phyloP scores from a whole-genome alignment of 1,284 basidiomycete genomes.

The Apiotrichum laibachii region DNA sequence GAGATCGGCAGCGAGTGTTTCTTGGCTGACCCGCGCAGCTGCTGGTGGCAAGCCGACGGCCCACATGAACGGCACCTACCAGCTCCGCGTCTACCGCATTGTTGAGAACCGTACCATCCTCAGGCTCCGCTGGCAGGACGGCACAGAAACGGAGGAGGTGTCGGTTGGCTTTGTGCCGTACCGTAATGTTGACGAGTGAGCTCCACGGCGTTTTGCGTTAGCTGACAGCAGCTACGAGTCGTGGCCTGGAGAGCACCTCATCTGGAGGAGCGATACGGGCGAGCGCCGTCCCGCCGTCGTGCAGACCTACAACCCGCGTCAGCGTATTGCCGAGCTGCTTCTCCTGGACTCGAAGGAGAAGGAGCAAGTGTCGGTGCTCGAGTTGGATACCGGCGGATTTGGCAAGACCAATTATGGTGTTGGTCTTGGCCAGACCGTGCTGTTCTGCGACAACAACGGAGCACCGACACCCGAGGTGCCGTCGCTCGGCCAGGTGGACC shows the following conservation, averaged over 20 bases:
- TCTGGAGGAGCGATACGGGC: constrained; percentile 75
- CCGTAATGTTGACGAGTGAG: constrained; percentile 55
- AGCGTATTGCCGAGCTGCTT: constrained; percentile 62
- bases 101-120: constrained; percentile 67
- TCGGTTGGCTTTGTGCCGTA: constrained; percentile 74
- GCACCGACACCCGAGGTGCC: constrained; percentile 38
- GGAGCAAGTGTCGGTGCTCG: constrained; percentile 76
- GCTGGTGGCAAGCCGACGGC: constrained; percentile 24
- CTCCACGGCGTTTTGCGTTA: neutral
- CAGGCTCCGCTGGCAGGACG: constrained; percentile 86
- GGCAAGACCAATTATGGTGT: constrained; percentile 65
- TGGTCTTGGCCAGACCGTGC: constrained; percentile 75
- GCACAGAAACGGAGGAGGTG: constrained; percentile 59
- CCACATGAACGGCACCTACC: constrained; percentile 44
- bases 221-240: constrained; percentile 31
- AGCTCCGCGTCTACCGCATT: constrained; percentile 63
- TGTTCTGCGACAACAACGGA: constrained; percentile 56
- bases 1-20: neutral
- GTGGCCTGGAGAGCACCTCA: constrained; percentile 83
- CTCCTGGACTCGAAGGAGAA: constrained; percentile 41
- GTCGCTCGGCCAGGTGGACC: constrained; percentile 34
- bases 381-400: constrained; percentile 67
- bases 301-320: constrained; percentile 68
- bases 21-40: neutral
- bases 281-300: constrained; percentile 66